Evolutionary conservation across 108 stramenopile genomes (phyloP), one percentile per base, ranked within the genome.

Genomic region (Fragilaria crotonensis): DNA sequence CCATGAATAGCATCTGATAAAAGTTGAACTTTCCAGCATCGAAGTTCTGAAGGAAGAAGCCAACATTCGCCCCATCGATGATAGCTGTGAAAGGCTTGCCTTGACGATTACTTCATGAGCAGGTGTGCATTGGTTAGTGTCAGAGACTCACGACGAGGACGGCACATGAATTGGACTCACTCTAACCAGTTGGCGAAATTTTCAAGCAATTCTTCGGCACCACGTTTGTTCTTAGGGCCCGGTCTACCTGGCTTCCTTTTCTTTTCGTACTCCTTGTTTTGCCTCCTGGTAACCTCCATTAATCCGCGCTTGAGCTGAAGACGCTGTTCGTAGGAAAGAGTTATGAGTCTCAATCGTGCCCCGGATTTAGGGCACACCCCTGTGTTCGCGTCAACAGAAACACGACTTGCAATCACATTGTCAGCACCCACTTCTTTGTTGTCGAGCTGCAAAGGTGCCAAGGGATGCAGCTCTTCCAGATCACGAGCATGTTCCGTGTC

Each of bases 21-120:
- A 49, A 17, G 21, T 56, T 63, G 55, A 78, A 81, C 47, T 33
- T 50, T 41, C 68, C 36, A 14, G 47, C 54, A 47, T 33, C 55
- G 63, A 88, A 93, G 73, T 89, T 93, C 51, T 72, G 25, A 2
- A 87, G 90, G 53, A 85, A 93, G 41, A 89, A 89, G 7, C 73
- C 89, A 33, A 85, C 72, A 64, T 91, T 91, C 26, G 87, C 66
- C 44, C 89, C 85, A 72, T 86, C 85, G 21, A 93, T 62, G 48
- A 93, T 87, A 20, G 83, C 82, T 17, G 91, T 93, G 55, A 84
- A 93, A 26, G 88, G 88, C 30, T 75, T 63, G 9, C 84, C 88
- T 23, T 75, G 56, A 32, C 87, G 63, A 21, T 49, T 63, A 55
- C 72, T 74, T 45, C 33, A 5, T 23, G 21, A 31, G 3, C 25